phyloP scores from a whole-genome alignment of 2,329 filamentous ascomycete species.

The Fusarium albidum region DNA sequence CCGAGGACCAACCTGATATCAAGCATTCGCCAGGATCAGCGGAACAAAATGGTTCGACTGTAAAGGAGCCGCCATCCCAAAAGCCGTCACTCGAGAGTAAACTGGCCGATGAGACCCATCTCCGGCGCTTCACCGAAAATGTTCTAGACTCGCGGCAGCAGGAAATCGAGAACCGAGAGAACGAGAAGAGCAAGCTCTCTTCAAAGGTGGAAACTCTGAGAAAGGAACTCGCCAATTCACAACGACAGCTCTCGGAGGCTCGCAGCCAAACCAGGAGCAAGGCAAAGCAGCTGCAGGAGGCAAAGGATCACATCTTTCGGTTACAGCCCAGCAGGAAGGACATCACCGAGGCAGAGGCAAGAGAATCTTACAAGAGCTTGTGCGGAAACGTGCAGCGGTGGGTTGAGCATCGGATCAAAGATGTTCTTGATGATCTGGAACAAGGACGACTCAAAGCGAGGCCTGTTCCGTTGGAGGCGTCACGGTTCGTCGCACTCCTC shows the following conservation, averaged over 20 bases:
- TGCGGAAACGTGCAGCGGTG: constrained; percentile 47
- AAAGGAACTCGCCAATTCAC: constrained; percentile 42
- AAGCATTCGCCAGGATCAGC: constrained; percentile 10
- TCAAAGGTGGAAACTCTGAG: constrained; percentile 42
- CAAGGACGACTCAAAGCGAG: constrained; percentile 37
- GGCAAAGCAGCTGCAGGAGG: constrained; percentile 42
- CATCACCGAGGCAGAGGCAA: constrained; percentile 47
- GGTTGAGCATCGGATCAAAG: constrained; percentile 46
- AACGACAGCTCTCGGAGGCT: constrained; percentile 44
- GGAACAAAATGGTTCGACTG: constrained; percentile 8
- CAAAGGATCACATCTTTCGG: constrained; percentile 44
- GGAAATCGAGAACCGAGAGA: constrained; percentile 45
- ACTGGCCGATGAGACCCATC: constrained; percentile 43
- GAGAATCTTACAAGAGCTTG: constrained; percentile 44
- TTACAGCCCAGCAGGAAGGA: constrained; percentile 46
- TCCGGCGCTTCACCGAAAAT: constrained; percentile 47
- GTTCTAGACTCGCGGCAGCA: constrained; percentile 48
- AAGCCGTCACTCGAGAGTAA: constrained; percentile 35
- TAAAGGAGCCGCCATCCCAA: constrained; percentile 20
- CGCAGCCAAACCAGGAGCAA: constrained; percentile 38
- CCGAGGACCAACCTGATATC: constrained; percentile 4
- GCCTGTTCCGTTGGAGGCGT: constrained; percentile 38
- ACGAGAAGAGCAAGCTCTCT: constrained; percentile 39
- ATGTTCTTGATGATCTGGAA: constrained; percentile 45
- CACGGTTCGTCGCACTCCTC: constrained; percentile 45